Percentiles rank a stretch among this genome's conserved stretches.
Conservation (phyloP, 176 grass and related monocot species). For the Cocos nucifera region DNA sequence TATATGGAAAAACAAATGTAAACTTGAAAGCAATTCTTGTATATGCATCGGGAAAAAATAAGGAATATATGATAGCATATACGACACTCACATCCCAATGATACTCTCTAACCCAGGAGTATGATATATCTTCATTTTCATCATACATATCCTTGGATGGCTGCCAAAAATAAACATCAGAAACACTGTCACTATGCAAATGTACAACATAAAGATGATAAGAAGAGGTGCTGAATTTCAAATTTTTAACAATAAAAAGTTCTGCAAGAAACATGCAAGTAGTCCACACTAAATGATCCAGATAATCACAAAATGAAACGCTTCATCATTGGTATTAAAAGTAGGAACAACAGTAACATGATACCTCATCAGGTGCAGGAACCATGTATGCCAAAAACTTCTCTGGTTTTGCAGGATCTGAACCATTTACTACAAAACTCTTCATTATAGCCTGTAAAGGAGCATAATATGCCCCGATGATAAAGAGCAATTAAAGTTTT, state of each 20-base stretch:
- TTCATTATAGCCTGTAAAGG: slow-evolving; percentile 83
- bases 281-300: too few relatives aligned
- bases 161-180: slow-evolving; percentile 29
- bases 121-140: slow-evolving; percentile 69
- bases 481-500: too few relatives aligned
- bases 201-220: background rate
- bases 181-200: background rate
- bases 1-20: too few relatives aligned
- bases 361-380: slow-evolving; percentile 70
- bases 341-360: slow-evolving; percentile 7
- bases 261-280: too few relatives aligned
- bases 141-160: slow-evolving; percentile 64
- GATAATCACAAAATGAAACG: too few relatives aligned
- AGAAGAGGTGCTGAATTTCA: background rate
- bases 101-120: slow-evolving; percentile 90
- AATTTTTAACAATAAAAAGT: too few relatives aligned
- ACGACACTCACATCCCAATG: slow-evolving; percentile 79
- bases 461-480: background rate
- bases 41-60: background rate
- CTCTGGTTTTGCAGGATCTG: slow-evolving; percentile 66
- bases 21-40: too few relatives aligned
- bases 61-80: background rate
- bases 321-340: too few relatives aligned
- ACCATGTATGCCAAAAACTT: slow-evolving; percentile 96
- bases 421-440: slow-evolving; percentile 76